These are phyloP conservation scores for Heritiera littoralis DNA, from an alignment of 345 rosid species.

Conservation along the genomic window DNA sequence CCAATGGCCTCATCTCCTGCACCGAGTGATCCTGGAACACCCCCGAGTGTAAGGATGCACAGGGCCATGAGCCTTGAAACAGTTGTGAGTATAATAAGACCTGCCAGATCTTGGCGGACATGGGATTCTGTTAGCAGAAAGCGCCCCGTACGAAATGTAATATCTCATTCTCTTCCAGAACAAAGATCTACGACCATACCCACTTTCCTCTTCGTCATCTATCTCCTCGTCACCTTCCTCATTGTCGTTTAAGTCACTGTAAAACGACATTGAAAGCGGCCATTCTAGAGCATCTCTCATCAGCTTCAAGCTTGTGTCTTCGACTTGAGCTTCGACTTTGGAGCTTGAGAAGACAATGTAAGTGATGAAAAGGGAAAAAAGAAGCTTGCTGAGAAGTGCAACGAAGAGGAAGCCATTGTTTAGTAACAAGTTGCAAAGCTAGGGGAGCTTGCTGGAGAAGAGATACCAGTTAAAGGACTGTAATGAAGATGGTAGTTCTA, in stretches of 20 bases:
- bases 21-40: slow-evolving; percentile 71
- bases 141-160: slow-evolving; percentile 90
- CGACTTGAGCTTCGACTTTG: slow-evolving; percentile 29
- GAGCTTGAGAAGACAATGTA: slow-evolving; percentile 12
- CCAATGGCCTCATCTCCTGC: slow-evolving; percentile 53
- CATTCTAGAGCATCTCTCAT: slow-evolving; percentile 51
- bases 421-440: neutral
- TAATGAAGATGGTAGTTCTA: neutral
- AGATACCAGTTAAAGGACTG: neutral
- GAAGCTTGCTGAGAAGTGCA: slow-evolving; percentile 17
- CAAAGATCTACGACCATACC: slow-evolving; percentile 56
- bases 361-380: slow-evolving; percentile 23
- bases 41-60: slow-evolving; percentile 80
- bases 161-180: slow-evolving; percentile 63
- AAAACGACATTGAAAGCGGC: slow-evolving; percentile 46
- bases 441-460: neutral
- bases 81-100: slow-evolving; percentile 86
- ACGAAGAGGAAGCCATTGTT: slow-evolving; percentile 25
- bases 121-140: slow-evolving; percentile 77
- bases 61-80: slow-evolving; percentile 60
- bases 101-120: slow-evolving; percentile 96
- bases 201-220: slow-evolving; percentile 32
- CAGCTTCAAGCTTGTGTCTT: slow-evolving; percentile 40
- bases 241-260: slow-evolving; percentile 21
- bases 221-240: slow-evolving; percentile 28